Evolutionary conservation across 495 filamentous ascomycete species (phyloP).

Genomic region (Penicillium paxilli): DNA sequence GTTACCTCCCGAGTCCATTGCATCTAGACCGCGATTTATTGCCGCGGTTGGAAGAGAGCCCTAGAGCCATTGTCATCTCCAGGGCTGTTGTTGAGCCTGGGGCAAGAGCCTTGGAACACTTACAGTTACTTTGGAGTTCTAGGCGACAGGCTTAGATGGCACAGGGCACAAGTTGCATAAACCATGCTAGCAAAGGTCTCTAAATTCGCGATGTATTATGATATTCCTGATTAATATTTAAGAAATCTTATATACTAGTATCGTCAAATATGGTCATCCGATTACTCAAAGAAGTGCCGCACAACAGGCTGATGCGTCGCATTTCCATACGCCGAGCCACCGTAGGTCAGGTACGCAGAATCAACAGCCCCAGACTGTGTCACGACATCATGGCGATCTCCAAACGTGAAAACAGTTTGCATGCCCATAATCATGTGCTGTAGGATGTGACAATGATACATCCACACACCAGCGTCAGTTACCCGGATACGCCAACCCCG

Average conservation of each 20-base stretch:
- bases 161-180: too few relatives aligned
- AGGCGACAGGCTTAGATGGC: too few relatives aligned
- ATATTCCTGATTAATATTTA: background rate
- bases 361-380: slow-evolving; percentile 36
- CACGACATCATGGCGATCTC: slow-evolving; percentile 43
- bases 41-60: too few relatives aligned
- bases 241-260: background rate
- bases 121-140: too few relatives aligned
- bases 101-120: too few relatives aligned
- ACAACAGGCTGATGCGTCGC: slow-evolving; percentile 31
- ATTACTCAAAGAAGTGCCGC: slow-evolving; percentile 15
- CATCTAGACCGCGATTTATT: too few relatives aligned
- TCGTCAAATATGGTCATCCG: background rate
- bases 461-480: slow-evolving; percentile 57
- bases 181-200: too few relatives aligned
- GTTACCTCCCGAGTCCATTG: too few relatives aligned
- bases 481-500: slow-evolving; percentile 57
- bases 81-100: too few relatives aligned
- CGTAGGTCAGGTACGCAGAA: slow-evolving; percentile 49
- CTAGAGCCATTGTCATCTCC: too few relatives aligned
- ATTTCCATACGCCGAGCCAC: slow-evolving; percentile 52
- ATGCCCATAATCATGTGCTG: slow-evolving; percentile 58
- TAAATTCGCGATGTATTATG: background rate
- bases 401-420: slow-evolving; percentile 55
- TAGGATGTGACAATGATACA: slow-evolving; percentile 63